Evolutionary conservation across 257 asterid species (phyloP), one percentile per base, ranked within the genome.

Genomic region (Solanum appendiculatum): DNA sequence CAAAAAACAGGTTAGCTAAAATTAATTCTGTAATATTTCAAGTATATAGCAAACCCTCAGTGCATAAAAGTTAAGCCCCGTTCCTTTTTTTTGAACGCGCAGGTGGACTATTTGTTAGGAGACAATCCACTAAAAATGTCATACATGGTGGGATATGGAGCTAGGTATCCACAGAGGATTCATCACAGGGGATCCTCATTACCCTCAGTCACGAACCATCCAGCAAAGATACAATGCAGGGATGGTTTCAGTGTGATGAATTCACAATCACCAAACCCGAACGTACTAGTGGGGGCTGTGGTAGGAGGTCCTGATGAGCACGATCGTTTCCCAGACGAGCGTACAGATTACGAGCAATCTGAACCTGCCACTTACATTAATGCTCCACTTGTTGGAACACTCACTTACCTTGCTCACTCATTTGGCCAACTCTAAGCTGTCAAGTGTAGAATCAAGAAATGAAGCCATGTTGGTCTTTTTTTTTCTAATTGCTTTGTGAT

Each of bases 131-230:
- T 91, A 90, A 93, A 86, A 72, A 96, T 97, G 98, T 97, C 99
- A 14, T 97, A 88, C 88, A 96, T 97, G 99, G 99, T 97, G 23
- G 99, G 99, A 11, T 97, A 97, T 18, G 99, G 99, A 15, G 85
- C 94, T 3, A 90, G 92, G 73, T 97, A 93, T 86, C 99, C 99
- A 4, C 29, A 25, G 64, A 92, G 98, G 89, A 95, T 97, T 91
- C 99, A 97, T 93, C 99, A 97, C 89, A 89, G 98, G 89, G 99
- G 99, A 72, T 96, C 99, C 15, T 97, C 99, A 3, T 94, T 97
- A 31, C 99, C 99, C 1, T 96, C 97, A 4, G 44, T 91, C 1
- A n/a, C 88, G 2, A 72, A 85, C 11, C 98, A 95, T 86, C 98
- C 98, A 5, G 88, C 93, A 7, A 97, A 94, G 91, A 95, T 97